phyloP scores from a whole-genome alignment of 495 filamentous ascomycete genomes.

The Amphirosellinia nigrospora region DNA sequence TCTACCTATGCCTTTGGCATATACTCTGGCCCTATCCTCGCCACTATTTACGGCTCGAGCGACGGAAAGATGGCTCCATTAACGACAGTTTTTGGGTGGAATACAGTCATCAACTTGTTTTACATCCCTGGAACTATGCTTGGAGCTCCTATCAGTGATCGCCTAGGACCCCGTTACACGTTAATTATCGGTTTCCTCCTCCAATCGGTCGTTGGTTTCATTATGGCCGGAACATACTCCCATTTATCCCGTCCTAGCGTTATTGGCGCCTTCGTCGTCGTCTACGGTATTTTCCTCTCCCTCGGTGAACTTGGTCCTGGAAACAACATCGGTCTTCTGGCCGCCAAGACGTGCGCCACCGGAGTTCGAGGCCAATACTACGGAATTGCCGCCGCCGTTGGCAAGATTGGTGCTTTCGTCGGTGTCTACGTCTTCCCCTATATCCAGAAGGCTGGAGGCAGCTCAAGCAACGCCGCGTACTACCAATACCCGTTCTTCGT shows the following conservation, averaged over 20 bases:
- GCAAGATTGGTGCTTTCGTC: conserved; percentile 91
- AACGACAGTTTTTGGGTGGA: conserved; percentile 83
- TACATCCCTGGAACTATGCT: conserved; percentile 82
- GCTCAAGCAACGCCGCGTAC: conserved; percentile 51
- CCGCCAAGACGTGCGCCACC: conserved; percentile 87
- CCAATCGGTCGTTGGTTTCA: conserved; percentile 82
- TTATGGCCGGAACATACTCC: conserved; percentile 80
- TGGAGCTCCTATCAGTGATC: conserved; percentile 77
- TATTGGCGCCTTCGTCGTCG: conserved; percentile 78
- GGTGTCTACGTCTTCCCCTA: conserved; percentile 82
- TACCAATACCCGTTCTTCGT: conserved; percentile 87
- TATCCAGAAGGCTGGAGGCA: conserved; percentile 69
- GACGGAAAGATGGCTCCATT: conserved; percentile 53
- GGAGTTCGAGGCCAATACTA: conserved; percentile 91
- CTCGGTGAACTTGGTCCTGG: conserved; percentile 88
- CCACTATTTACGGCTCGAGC: conserved; percentile 62
- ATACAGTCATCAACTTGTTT: conserved; percentile 81
- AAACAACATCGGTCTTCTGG: conserved; percentile 88
- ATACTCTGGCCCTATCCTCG: conserved; percentile 74
- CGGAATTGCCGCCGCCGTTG: conserved; percentile 81
- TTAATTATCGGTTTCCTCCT: conserved; percentile 68
- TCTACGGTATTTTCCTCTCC: conserved; percentile 79
- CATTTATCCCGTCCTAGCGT: conserved; percentile 65
- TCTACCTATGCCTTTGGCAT: conserved; percentile 80
- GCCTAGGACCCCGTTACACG: conserved; percentile 74